Evolutionary conservation across 2,329 filamentous ascomycete species (phyloP).

Genomic region (Colletotrichum melonis): DNA sequence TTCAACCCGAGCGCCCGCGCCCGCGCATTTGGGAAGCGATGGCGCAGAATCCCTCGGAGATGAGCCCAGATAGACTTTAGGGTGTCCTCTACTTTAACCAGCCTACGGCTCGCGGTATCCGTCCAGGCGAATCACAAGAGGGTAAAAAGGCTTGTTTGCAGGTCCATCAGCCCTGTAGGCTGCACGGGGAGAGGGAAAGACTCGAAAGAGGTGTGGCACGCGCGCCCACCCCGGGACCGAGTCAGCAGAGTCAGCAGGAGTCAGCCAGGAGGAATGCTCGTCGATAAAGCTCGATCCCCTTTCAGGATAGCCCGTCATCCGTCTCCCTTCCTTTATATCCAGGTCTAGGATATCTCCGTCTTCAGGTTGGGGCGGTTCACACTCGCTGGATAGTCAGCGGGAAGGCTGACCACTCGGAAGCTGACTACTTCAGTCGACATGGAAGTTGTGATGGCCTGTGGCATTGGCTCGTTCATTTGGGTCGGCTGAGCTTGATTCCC

Average conservation of each 20-base stretch:
- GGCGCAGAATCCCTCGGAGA: background rate
- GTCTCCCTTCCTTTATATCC: background rate
- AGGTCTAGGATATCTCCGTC: background rate
- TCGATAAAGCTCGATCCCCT: background rate
- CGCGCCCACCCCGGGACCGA: background rate
- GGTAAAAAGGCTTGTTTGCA: constrained; percentile 6
- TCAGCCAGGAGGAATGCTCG: constrained; percentile 2
- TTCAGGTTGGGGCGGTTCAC: background rate
- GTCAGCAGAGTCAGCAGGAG: background rate
- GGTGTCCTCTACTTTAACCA: background rate
- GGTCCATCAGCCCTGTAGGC: constrained; percentile 13
- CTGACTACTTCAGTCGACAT: background rate
- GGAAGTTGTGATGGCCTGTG: background rate
- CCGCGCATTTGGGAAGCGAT: background rate
- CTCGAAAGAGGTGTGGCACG: background rate
- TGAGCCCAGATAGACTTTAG: constrained; percentile 6
- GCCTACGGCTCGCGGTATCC: background rate
- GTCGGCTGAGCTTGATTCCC: background rate
- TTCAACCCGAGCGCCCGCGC: background rate
- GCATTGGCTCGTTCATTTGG: background rate
- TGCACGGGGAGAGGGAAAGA: background rate
- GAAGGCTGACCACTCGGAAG: background rate
- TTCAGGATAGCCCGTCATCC: background rate
- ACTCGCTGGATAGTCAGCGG: background rate
- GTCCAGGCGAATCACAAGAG: background rate